Evolutionary conservation across 176 grass and related monocot species (phyloP), one percentile per base, ranked within the genome.

Genomic region (Aegilops longissima): DNA sequence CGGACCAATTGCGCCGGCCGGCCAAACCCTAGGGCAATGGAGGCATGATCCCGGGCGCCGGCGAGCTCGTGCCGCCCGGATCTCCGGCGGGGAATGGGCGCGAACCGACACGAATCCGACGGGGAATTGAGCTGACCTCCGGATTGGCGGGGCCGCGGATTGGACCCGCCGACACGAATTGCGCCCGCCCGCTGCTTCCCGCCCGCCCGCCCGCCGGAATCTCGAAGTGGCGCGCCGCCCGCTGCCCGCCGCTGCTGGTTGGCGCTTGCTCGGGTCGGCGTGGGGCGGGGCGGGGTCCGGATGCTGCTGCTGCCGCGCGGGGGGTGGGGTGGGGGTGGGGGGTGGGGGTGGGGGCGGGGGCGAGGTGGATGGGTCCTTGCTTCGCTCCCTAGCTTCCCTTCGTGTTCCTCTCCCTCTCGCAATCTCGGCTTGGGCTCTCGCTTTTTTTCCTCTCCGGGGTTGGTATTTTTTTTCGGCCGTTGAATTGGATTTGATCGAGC

Each of bases 1-100:
- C 23, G 71, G 70, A 27, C 86, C 86, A 78, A 88, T 82, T 87
- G 78, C 51, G 85, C 62, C 59, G 13, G 77, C 78, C 54, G 21
- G 58, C 81, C 75, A 89, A 92, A 87, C 91, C 91, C 91, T 92
- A 92, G 87, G 70, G 84, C 84, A 92, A 89, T 92, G 87, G 84
- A 34, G 80, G 80, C 67, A 83, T 79, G 87, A 89, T 89, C 87
- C 87, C 74, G 62, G 82, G 33, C 82, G 70, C 86, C 83, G n/a
- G 73, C 66, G 75, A 83, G 74, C 69, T 83, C 73, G 73, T 6
- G 25, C 42, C 69, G 5, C 51, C 64, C 56, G 90, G 90, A 92
- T 92, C 90, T 88, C 72, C 82, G 63, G 76, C 61, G 35, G 54
- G 77, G 9, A 47, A 49, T 16, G 51, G 51, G 56, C 82, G 12